phyloP scores from a whole-genome alignment of 164 flowering plant species.

The Santalum album region DNA sequence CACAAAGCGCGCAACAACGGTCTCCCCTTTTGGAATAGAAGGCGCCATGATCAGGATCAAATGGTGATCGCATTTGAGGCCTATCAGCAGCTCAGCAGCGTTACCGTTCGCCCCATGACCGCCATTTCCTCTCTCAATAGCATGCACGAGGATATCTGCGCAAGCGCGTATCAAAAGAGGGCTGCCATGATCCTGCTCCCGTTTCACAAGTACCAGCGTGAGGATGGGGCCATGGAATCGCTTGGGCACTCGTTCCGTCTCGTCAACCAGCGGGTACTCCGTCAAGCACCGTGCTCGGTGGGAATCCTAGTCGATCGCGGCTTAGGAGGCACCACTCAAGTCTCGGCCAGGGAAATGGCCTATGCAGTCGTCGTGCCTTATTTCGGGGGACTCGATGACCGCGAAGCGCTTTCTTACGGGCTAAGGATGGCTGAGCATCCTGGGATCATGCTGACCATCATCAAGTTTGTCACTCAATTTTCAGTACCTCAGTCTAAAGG shows the following conservation, averaged over 20 bases:
- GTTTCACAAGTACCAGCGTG: slow-evolving; percentile 47
- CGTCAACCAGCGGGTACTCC: slow-evolving; percentile 29
- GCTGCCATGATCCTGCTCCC: slow-evolving; percentile 55
- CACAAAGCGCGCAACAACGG: slow-evolving; percentile 46
- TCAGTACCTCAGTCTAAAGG: no score
- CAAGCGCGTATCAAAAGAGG: slow-evolving; percentile 51
- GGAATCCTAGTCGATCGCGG: slow-evolving; percentile 70
- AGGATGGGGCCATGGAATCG: slow-evolving; percentile 17
- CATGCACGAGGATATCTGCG: slow-evolving; percentile 81
- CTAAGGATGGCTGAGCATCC: slow-evolving; percentile 69
- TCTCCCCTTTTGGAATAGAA: slow-evolving; percentile 31
- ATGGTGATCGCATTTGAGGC: slow-evolving; percentile 31
- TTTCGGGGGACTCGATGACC: slow-evolving; percentile 75
- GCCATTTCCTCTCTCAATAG: slow-evolving; percentile 48
- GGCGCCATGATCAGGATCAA: slow-evolving; percentile 24
- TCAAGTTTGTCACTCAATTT: slow-evolving; percentile 40
- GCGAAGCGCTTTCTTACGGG: slow-evolving; percentile 54
- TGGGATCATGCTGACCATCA: slow-evolving; percentile 31
- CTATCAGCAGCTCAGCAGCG: slow-evolving; percentile 35
- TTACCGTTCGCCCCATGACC: slow-evolving; percentile 42
- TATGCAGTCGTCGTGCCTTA: slow-evolving; percentile 41
- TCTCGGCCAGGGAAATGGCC: background rate
- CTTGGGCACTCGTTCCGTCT: slow-evolving; percentile 10
- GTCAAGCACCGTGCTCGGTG: slow-evolving; percentile 53
- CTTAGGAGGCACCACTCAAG: slow-evolving; percentile 12